phyloP scores from a whole-genome alignment of 441 rosid species.

The Populus hybrid region DNA sequence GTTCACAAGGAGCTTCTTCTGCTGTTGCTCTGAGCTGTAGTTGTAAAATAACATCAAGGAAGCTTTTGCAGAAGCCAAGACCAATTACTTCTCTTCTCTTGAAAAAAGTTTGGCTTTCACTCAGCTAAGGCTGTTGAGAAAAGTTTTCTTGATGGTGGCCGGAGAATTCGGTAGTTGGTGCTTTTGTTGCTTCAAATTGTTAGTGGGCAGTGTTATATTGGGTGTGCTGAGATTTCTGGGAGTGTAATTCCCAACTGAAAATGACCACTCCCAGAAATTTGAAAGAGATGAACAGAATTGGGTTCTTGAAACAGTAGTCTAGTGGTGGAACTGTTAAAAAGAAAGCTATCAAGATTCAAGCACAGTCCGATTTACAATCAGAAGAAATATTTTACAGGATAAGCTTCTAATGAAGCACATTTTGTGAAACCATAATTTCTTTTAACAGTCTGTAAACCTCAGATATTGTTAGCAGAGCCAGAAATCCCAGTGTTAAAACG shows the following conservation, averaged over 20 bases:
- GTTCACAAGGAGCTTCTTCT: slow-evolving; percentile 48
- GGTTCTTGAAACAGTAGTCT: neutral
- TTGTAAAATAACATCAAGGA: slow-evolving; percentile 33
- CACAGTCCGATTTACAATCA: neutral
- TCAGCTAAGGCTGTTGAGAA: slow-evolving; percentile 18
- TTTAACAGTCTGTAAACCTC: neutral
- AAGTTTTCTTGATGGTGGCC: slow-evolving; percentile 18
- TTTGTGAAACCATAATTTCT: too few relatives aligned
- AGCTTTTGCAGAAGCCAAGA: slow-evolving; percentile 30
- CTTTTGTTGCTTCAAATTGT: slow-evolving; percentile 5
- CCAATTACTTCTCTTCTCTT: slow-evolving; percentile 64
- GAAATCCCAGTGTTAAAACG: neutral
- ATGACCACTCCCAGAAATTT: slow-evolving; percentile 29
- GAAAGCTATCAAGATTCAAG: neutral
- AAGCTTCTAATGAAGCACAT: too few relatives aligned
- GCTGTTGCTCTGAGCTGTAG: slow-evolving; percentile 29
- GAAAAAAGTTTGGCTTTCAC: slow-evolving; percentile 23
- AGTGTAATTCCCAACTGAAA: slow-evolving; percentile 37
- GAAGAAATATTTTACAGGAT: too few relatives aligned
- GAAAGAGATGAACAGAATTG: slow-evolving; percentile 1
- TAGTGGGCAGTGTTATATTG: slow-evolving; percentile 10
- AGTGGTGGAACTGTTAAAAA: neutral
- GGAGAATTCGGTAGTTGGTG: slow-evolving; percentile 22
- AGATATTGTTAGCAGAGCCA: neutral
- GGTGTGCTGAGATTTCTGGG: slow-evolving; percentile 25